phyloP scores from a whole-genome alignment of 2,329 filamentous ascomycete species.

The Aspergillus oerlinghausenensis region DNA sequence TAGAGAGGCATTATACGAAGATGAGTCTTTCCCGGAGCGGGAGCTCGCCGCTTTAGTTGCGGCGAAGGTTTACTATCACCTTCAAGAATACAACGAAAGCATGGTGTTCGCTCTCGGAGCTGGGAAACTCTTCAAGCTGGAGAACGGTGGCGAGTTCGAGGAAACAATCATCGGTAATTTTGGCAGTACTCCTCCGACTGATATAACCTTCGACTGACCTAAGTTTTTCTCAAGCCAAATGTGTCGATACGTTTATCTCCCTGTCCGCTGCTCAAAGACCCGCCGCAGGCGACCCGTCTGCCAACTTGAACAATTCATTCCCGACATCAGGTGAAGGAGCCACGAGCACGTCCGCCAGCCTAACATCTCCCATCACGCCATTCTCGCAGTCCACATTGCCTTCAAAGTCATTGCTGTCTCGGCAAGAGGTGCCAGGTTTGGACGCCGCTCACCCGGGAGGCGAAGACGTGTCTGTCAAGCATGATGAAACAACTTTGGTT shows the following conservation, averaged over 20 bases:
- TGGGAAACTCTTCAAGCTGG: conserved; percentile 90
- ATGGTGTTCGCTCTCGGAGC: conserved; percentile 97
- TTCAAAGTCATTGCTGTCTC: conserved; percentile 90
- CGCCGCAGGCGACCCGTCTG: conserved; percentile 50
- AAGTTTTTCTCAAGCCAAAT: conserved; percentile 60
- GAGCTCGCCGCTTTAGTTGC: conserved; percentile 91
- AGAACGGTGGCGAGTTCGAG: conserved; percentile 89
- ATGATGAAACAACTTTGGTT: conserved; percentile 58
- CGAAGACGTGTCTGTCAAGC: conserved; percentile 51
- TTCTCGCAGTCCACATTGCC: conserved; percentile 92
- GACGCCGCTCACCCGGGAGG: conserved; percentile 54
- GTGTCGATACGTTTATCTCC: conserved; percentile 94
- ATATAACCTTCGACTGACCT: not conserved
- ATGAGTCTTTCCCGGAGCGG: conserved; percentile 88
- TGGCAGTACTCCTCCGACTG: not conserved
- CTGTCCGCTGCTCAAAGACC: conserved; percentile 59
- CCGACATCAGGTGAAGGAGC: conserved; percentile 61
- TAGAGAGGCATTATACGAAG: conserved; percentile 96
- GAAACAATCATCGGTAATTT: conserved; percentile 85
- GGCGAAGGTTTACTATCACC: conserved; percentile 97
- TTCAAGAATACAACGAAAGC: conserved; percentile 98
- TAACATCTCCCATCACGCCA: conserved; percentile 85
- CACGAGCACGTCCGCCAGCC: conserved; percentile 58
- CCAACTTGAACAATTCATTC: conserved; percentile 78
- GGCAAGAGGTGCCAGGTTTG: conserved; percentile 61